These are phyloP conservation scores for Haberlea rhodopensis DNA, from an alignment of 257 asterid species.

Conservation along the genomic window DNA sequence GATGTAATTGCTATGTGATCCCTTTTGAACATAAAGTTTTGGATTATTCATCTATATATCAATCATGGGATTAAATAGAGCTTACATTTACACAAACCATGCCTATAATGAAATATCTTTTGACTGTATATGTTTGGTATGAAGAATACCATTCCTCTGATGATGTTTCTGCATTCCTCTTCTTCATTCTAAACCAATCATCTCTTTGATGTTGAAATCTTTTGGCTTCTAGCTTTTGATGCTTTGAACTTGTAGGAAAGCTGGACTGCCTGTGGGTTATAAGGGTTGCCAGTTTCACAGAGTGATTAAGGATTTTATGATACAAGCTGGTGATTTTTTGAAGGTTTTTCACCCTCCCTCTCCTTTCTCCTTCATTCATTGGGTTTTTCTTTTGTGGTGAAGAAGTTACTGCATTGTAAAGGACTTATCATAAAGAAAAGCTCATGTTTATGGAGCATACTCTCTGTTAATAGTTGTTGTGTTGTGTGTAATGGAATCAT, in stretches of 20 bases:
- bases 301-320: conserved; percentile 95
- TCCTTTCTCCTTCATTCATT: conserved; percentile 7
- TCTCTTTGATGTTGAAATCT: conserved; percentile 6
- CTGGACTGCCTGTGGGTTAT: conserved; percentile 82
- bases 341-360: conserved; percentile 47
- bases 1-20: background rate
- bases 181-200: background rate
- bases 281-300: conserved; percentile 91
- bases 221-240: conserved; percentile 22
- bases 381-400: conserved; percentile 6
- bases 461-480: background rate
- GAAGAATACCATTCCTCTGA: too few species aligned
- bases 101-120: too few species aligned
- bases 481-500: background rate
- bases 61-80: too few species aligned
- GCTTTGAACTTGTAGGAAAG: conserved; percentile 57
- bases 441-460: background rate
- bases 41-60: background rate
- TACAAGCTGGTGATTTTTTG: conserved; percentile 95
- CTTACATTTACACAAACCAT: too few species aligned
- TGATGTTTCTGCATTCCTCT: too few species aligned
- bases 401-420: conserved; percentile 2
- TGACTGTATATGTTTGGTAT: too few species aligned
- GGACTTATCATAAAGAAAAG: background rate
- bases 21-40: background rate